Evolutionary conservation across 441 rosid genomes (phyloP).

Genomic region (Populus trichocarpa): DNA sequence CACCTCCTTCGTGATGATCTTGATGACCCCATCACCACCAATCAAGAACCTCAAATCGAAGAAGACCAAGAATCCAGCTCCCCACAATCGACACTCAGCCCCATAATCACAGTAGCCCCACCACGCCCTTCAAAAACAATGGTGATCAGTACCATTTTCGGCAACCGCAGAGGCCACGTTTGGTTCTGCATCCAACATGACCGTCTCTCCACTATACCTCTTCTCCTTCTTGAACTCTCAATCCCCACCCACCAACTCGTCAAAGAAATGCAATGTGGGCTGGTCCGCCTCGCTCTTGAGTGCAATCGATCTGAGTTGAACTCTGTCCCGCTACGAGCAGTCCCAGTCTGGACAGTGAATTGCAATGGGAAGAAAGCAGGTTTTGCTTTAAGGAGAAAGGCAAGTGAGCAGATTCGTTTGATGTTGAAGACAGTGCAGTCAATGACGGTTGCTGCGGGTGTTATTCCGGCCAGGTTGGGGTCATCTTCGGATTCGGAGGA

Average conservation of each 20-base stretch:
- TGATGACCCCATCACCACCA: constrained; percentile 10
- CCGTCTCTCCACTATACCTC: constrained; percentile 64
- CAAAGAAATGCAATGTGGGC: constrained; percentile 69
- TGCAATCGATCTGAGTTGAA: constrained; percentile 44
- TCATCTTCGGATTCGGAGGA: constrained; percentile 45
- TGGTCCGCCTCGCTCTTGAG: constrained; percentile 73
- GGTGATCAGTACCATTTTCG: constrained; percentile 84
- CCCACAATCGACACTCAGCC: constrained; percentile 19
- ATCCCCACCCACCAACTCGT: constrained; percentile 60
- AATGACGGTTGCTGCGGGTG: constrained; percentile 70
- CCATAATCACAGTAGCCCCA: constrained; percentile 21
- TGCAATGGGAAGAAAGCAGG: constrained; percentile 71
- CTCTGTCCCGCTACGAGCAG: constrained; percentile 55
- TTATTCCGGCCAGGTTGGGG: constrained; percentile 48
- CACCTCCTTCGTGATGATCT: constrained; percentile 63
- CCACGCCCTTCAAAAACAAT: constrained; percentile 72
- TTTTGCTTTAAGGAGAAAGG: constrained; percentile 49
- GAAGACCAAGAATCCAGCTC: constrained; percentile 27
- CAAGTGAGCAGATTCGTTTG: constrained; percentile 36
- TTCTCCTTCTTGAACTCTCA: constrained; percentile 73
- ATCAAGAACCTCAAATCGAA: constrained; percentile 14
- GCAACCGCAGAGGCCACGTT: constrained; percentile 78
- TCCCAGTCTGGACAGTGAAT: constrained; percentile 66
- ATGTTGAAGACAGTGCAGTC: constrained; percentile 73
- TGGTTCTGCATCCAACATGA: constrained; percentile 80